phyloP scores from a whole-genome alignment of 169 alveolate species.

The Plasmodium inui region DNA sequence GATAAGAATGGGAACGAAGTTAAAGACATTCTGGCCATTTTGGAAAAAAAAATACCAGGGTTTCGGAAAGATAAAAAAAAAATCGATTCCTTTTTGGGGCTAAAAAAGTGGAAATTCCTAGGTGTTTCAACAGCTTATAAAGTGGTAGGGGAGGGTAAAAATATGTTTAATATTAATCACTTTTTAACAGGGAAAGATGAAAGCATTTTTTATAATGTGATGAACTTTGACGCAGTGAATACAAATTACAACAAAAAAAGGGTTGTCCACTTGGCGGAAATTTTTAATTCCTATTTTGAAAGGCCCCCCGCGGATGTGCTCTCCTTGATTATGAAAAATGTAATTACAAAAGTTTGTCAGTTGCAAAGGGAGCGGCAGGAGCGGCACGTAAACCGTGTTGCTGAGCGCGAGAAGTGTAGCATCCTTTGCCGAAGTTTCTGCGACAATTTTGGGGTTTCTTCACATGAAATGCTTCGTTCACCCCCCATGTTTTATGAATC shows the following conservation, averaged over 20 bases:
- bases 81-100: constrained; percentile 54
- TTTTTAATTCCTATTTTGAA: constrained; percentile 73
- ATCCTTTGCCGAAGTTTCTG: neutral
- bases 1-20: constrained; percentile 69
- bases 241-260: constrained; percentile 30
- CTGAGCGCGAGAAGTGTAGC: neutral
- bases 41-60: constrained; percentile 72
- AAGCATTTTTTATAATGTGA: constrained; percentile 52
- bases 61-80: constrained; percentile 66
- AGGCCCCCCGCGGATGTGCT: constrained; percentile 48
- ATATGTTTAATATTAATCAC: constrained; percentile 71
- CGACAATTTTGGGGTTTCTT: neutral
- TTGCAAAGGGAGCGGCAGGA: neutral
- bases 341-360: neutral
- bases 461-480: neutral
- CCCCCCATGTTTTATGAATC: neutral
- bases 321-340: constrained; percentile 45
- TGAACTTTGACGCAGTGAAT: constrained; percentile 68
- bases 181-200: constrained; percentile 70
- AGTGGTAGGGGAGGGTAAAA: constrained; percentile 69
- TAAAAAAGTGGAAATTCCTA: constrained; percentile 66
- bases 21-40: constrained; percentile 51
- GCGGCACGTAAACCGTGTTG: neutral
- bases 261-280: constrained; percentile 14
- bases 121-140: constrained; percentile 75